phyloP scores from a whole-genome alignment of 192 early-diverging fungal genomes.

The Neocallimastix lanati region DNA sequence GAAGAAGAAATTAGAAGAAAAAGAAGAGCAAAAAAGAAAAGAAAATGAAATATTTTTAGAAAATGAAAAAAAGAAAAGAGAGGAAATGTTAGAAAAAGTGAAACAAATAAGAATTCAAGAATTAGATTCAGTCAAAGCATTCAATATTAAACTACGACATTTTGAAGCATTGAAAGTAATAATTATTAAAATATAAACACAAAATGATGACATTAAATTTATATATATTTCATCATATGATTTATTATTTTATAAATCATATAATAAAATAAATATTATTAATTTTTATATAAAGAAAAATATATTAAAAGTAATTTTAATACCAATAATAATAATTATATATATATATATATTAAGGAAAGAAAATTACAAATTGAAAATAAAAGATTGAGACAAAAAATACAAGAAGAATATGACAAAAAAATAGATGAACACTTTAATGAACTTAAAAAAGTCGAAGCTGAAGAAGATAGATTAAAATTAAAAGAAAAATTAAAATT shows the following conservation, averaged over 20 bases:
- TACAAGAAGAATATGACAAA: neutral
- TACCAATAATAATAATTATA: too few relatives aligned
- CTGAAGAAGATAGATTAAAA: neutral
- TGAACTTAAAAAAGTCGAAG: neutral
- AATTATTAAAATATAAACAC: too few relatives aligned
- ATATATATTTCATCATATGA: too few relatives aligned
- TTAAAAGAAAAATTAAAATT: neutral
- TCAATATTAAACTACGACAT: neutral
- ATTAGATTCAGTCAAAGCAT: neutral
- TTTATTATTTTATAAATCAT: too few relatives aligned
- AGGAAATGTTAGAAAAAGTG: neutral
- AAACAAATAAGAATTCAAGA: neutral
- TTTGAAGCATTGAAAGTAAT: neutral
- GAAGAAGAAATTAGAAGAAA: neutral
- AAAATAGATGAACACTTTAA: neutral
- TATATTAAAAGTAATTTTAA: too few relatives aligned
- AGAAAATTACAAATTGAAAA: neutral
- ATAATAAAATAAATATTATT: neutral
- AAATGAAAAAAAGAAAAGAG: neutral
- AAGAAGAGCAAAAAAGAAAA: neutral
- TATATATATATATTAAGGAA: too few relatives aligned
- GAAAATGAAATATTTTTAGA: neutral
- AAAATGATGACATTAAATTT: too few relatives aligned
- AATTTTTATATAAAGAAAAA: too few relatives aligned
- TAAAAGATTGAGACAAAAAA: neutral